Percentiles rank a stretch among this genome's conserved stretches.
phyloP scores from a whole-genome alignment of 257 asterid species.

The Nicotiana otophora region DNA sequence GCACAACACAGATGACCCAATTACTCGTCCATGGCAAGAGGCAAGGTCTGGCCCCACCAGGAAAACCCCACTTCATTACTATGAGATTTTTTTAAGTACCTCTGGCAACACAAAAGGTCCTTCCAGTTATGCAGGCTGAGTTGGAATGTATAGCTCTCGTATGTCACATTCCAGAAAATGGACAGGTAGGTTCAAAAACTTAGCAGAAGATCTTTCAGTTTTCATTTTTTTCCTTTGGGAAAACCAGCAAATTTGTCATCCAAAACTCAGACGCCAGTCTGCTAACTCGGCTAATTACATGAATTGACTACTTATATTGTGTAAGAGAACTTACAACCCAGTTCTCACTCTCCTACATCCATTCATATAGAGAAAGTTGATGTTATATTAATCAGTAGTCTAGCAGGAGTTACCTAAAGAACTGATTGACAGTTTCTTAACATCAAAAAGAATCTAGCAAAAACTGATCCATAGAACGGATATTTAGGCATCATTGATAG shows the following conservation, averaged over 20 bases:
- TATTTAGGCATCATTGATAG: neutral
- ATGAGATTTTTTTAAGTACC: neutral
- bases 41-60: neutral
- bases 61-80: neutral
- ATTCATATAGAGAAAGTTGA: neutral
- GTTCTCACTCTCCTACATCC: neutral
- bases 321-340: neutral
- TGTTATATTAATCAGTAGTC: neutral
- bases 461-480: neutral
- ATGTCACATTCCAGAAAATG: neutral
- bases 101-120: constrained; percentile 3
- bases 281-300: neutral
- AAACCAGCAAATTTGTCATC: neutral
- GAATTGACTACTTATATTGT: neutral
- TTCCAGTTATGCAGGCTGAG: neutral
- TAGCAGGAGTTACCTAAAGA: neutral
- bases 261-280: neutral
- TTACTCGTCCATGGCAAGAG: neutral
- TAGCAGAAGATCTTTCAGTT: neutral
- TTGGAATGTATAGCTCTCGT: neutral
- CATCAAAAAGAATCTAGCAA: neutral
- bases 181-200: neutral
- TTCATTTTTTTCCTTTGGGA: neutral
- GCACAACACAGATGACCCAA: neutral
- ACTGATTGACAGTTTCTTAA: neutral